Conservation (phyloP, 2,329 filamentous ascomycete species). For the Nothophaeocryptopus gaeumannii region DNA sequence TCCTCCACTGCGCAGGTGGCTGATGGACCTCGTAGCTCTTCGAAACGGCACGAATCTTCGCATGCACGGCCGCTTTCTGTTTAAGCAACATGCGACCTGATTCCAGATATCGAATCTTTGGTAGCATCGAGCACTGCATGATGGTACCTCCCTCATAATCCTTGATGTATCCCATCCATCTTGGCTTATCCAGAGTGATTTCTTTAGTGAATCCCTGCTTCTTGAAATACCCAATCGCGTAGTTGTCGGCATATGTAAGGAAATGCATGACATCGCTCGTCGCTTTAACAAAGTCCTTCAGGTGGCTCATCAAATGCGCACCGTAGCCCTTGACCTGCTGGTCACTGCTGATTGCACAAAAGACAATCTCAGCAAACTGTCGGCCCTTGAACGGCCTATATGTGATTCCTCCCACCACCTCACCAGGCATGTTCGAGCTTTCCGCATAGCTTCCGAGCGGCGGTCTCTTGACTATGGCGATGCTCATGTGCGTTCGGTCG, state of each 20-base stretch:
- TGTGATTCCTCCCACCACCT: conserved; percentile 74
- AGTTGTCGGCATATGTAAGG: conserved; percentile 97
- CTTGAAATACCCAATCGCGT: conserved; percentile 98
- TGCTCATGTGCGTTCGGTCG: conserved; percentile 91
- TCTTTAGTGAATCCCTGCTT: conserved; percentile 99
- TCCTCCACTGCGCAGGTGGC: conserved; percentile 83
- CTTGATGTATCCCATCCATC: conserved; percentile 99
- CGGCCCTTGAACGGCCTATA: conserved; percentile 91
- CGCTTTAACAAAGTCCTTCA: conserved; percentile 97
- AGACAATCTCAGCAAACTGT: conserved; percentile 96
- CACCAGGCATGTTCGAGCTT: conserved; percentile 30
- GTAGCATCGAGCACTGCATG: conserved; percentile 98
- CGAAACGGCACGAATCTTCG: conserved; percentile 89
- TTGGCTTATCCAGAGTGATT: conserved; percentile 82
- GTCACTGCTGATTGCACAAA: conserved; percentile 94
- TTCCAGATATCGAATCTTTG: conserved; percentile 90
- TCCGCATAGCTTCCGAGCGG: conserved; percentile 45
- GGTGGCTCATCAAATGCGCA: conserved; percentile 93
- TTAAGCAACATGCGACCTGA: conserved; percentile 90
- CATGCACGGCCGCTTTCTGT: conserved; percentile 91
- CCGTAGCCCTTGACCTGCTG: conserved; percentile 99
- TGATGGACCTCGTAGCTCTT: conserved; percentile 83
- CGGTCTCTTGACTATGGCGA: conserved; percentile 96
- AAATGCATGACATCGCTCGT: conserved; percentile 98
- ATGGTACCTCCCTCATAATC: conserved; percentile 98